A percentile compares a stretch with the other conserved stretches of the same genome.
These are phyloP conservation scores for Pseudopithomyces chartarum DNA, from an alignment of 2,329 filamentous ascomycete species.

Conservation along the genomic window DNA sequence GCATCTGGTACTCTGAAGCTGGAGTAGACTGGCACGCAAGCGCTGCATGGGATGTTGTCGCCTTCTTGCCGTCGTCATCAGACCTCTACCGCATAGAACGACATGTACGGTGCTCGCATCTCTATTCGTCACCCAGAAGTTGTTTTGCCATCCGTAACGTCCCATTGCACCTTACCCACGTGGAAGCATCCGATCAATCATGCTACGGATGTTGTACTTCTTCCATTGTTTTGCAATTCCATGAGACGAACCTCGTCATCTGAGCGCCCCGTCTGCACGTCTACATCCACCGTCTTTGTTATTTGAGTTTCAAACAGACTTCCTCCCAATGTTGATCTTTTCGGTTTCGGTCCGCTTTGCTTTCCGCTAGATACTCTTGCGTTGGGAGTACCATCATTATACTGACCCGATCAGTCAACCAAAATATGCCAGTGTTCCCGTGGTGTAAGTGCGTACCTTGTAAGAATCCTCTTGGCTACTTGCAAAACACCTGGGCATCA, in stretches of 20 bases:
- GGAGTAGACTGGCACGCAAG: too few relatives aligned
- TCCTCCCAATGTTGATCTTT: not conserved
- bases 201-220: not conserved
- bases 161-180: too few relatives aligned
- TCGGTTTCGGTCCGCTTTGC: not conserved
- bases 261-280: not conserved
- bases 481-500: slow-evolving; percentile 39
- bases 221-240: not conserved
- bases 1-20: too few relatives aligned
- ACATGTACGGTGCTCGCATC: too few relatives aligned
- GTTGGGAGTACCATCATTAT: not conserved
- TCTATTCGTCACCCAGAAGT: too few relatives aligned
- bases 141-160: too few relatives aligned
- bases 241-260: slow-evolving; percentile 1
- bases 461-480: not conserved
- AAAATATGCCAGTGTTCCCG: too few relatives aligned
- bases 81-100: too few relatives aligned
- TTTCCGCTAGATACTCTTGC: not conserved
- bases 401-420: not conserved
- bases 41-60: too few relatives aligned
- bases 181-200: not conserved
- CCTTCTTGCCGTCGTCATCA: too few relatives aligned
- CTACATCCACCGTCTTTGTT: not conserved
- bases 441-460: not conserved
- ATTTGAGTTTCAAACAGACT: slow-evolving; percentile 1